phyloP scores from a whole-genome alignment of 139 green algal genomes.

The Pseudopediastrum boryanum region DNA sequence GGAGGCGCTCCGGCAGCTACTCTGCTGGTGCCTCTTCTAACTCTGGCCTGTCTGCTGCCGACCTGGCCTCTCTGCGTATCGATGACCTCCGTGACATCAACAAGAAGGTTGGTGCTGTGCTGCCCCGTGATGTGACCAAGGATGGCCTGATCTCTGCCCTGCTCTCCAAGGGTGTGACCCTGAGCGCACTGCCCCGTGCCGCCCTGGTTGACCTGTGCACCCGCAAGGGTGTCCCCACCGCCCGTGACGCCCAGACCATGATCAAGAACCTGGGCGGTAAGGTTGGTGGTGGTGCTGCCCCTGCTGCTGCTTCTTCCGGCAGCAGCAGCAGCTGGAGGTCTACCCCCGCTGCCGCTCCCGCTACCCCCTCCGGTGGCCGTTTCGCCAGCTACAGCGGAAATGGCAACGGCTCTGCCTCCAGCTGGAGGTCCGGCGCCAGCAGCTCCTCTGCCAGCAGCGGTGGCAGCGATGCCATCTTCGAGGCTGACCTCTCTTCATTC shows the following conservation, averaged over 20 bases:
- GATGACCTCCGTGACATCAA: constrained; percentile 32
- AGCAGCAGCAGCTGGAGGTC: constrained; percentile 27
- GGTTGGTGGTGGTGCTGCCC: constrained; percentile 23
- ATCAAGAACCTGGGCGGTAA: constrained; percentile 23
- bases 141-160: constrained; percentile 25
- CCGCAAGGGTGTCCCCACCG: constrained; percentile 19
- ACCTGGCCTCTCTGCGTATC: constrained; percentile 32
- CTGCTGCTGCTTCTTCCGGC: constrained; percentile 5
- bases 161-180: constrained; percentile 21
- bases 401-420: no score
- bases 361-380: constrained; percentile 15
- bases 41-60: constrained; percentile 16
- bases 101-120: constrained; percentile 32
- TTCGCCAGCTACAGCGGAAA: constrained; percentile 28
- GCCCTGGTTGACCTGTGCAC: constrained; percentile 32
- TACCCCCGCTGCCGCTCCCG: not conserved
- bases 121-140: constrained; percentile 33
- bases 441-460: constrained; percentile 13
- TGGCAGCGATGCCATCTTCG: constrained; percentile 3
- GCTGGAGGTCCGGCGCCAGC: not conserved
- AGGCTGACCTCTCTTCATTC: constrained; percentile 26
- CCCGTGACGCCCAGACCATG: constrained; percentile 20
- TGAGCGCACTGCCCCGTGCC: constrained; percentile 27
- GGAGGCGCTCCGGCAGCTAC: constrained; percentile 36
- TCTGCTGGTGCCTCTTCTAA: constrained; percentile 27